Conservation (phyloP, 192 early-diverging fungal genomes). For the Coemansia sp. region DNA sequence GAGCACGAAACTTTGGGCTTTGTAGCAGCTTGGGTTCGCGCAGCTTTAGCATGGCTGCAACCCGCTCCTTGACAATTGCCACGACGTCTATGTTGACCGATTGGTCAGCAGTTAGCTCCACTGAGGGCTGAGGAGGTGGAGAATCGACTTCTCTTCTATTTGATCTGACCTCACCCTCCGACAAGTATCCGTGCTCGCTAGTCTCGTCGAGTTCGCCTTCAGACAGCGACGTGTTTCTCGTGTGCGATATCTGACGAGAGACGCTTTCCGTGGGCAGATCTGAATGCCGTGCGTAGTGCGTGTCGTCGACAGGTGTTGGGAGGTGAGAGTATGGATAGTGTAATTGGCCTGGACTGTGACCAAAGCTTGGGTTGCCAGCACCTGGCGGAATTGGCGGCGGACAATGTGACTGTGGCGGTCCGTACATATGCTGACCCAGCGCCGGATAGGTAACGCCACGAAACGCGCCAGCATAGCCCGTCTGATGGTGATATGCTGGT, state of each 20-base stretch:
- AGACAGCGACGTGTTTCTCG: slow-evolving; percentile 14
- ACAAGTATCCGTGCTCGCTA: slow-evolving; percentile 9
- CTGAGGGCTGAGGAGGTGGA: not conserved
- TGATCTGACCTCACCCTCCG: slow-evolving; percentile 22
- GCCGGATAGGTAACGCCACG: not conserved
- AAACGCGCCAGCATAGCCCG: not conserved
- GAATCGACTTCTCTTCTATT: too few relatives aligned
- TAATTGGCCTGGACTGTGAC: not conserved
- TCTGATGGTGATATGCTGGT: not conserved
- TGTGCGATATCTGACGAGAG: not conserved
- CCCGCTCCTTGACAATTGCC: slow-evolving; percentile 26
- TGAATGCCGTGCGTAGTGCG: not conserved
- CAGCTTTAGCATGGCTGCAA: slow-evolving; percentile 21
- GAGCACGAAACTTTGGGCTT: slow-evolving; percentile 20
- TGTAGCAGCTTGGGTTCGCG: slow-evolving; percentile 34
- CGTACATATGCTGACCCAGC: not conserved
- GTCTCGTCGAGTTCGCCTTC: slow-evolving; percentile 28
- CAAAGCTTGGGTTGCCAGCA: not conserved
- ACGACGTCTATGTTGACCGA: slow-evolving; percentile 13
- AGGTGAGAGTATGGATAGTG: not conserved
- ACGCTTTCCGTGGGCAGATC: not conserved
- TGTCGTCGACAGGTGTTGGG: slow-evolving; percentile 3
- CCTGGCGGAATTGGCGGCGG: not conserved
- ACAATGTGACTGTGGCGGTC: not conserved
- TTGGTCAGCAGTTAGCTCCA: not conserved